Base-by-base conservation (phyloP, 2,329 filamentous ascomycete species). In the Hypoxylon sp. region DNA sequence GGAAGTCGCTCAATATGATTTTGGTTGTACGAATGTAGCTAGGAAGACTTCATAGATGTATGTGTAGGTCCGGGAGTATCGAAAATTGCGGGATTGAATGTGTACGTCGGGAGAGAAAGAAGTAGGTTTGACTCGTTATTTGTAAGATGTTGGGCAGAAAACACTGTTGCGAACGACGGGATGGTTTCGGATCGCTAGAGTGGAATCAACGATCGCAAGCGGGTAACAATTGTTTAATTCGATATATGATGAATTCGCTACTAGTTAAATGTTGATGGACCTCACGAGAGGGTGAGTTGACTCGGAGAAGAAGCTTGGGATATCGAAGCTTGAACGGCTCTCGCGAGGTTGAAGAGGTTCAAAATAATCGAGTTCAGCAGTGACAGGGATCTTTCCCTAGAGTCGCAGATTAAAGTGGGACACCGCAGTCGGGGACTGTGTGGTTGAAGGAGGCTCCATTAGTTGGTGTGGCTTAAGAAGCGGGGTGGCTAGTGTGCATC, bases 351-450 rank as follows among this genome's bases (percentile, higher is more conserved):
- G 37, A 55, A 55, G 24, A 57, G n/a, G 39, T 57, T n/a, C 14
- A n/a, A 31, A 17, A 46, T 24, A 31, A 26, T 26, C 19, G 39
- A 44, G 9, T 44, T 44, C 39, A 22, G 17, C 39, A 17, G 39
- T 19, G 39, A 22, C 39, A 44, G 39, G 39, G 39, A 44, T 44
- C 39, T 37, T 37, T 37, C 11, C 35, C 4, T n/a, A 37, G 50
- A 54, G 39, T 55, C 42, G 59, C 24, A 50, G 17, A 42, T 51
- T 63, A 57, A 47, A 63, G 51, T 44, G 51, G 59, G 24, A 17
- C 17, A 13, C 2, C 29, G 46, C 29, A 35, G 31, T n/a, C n/a
- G 44, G 33, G 33, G 33, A 9, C 26, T 29, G n/a, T 63, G 52
- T 48, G 50, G 42, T 22, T 55, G 22, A 22, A 31, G 8, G 8